Conservation (phyloP, 2,329 filamentous ascomycete species). For the Coniochaeta ligniaria region DNA sequence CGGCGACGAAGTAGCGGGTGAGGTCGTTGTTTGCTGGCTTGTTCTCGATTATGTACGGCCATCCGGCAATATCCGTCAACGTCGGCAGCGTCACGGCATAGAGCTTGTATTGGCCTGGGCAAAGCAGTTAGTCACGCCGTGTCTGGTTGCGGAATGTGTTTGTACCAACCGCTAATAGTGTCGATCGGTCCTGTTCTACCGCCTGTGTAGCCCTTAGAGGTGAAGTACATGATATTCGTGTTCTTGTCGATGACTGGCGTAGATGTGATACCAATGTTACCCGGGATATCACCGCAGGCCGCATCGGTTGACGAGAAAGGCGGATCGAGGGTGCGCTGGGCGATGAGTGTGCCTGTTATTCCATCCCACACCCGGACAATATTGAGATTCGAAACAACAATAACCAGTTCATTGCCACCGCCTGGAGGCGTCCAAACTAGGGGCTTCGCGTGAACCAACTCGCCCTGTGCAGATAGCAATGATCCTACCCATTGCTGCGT, state of each 20-base stretch:
- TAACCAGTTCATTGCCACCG: conserved; percentile 22
- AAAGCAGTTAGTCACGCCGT: background rate
- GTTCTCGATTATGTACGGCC: conserved; percentile 37
- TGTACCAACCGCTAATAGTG: background rate
- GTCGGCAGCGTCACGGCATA: conserved; percentile 8
- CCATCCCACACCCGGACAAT: conserved; percentile 31
- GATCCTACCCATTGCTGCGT: background rate
- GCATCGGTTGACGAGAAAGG: conserved; percentile 30
- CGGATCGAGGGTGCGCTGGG: conserved; percentile 26
- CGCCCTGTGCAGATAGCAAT: background rate
- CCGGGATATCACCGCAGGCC: conserved; percentile 31
- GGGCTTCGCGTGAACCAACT: background rate
- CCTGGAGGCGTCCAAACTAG: background rate
- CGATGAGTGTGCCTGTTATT: conserved; percentile 29
- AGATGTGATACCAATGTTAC: conserved; percentile 26
- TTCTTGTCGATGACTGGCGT: conserved; percentile 27
- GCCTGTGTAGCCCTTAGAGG: conserved; percentile 26
- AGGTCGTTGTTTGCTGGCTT: conserved; percentile 38
- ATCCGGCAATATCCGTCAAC: conserved; percentile 17
- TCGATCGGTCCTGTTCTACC: conserved; percentile 10
- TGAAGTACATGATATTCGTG: conserved; percentile 27
- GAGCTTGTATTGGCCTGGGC: conserved; percentile 7
- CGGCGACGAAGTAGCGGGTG: conserved; percentile 41
- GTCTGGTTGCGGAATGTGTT: background rate
- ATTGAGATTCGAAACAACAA: conserved; percentile 30